Base-by-base conservation (phyloP, 2,329 filamentous ascomycete species). In the Thelonectria blattea region DNA sequence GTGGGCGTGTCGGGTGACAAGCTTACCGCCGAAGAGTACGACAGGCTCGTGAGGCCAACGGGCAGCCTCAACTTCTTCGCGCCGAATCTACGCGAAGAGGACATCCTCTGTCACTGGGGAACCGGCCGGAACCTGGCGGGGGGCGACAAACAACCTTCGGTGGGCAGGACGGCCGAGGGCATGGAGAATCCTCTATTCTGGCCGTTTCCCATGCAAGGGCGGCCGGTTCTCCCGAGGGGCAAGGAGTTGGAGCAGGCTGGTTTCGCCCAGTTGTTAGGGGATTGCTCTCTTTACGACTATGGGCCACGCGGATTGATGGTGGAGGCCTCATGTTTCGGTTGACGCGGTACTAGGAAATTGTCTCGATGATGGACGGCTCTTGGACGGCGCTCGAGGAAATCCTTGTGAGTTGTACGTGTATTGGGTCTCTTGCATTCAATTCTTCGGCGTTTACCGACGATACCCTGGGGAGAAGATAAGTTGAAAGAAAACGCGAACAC, bases 171-270 rank as follows among this genome's bases (percentile, higher is more conserved):
- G 8, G 76, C 76, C 0, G 78, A 79, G 20, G 73, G 68, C 18
- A 71, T 80, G 62, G 80, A 84, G 60, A 85, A 85, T 56, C 84
- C 84, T 17, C 73, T 86, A 2, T 86, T 86, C 65, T 87, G 85
- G 85, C 83, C 84, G 1, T 87, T 86, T 61, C 84, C 85, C 0
- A 82, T 86, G 81, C 84, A 86, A 65, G 84, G 84, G 0, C 77
- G 83, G 20, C 84, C 84, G 3, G 82, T 86, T 58, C 64, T 87
- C 27, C 79, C 82, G 0, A 75, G 71, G 0, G 82, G 83, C 1
- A 67, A 76, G 30, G 75, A 79, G 51, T 66, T 87, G 53, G 75
- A 80, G 64, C 78, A 82, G 30, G 82, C 84, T 2, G 85, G 85
- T 0, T 87, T 87, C 67, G 77, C 76, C 11, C 34, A 11, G 15